A percentile compares a stretch with the other conserved stretches of the same genome.
Conservation (phyloP, 495 filamentous ascomycete genomes). For the Lophium mytilinum region DNA sequence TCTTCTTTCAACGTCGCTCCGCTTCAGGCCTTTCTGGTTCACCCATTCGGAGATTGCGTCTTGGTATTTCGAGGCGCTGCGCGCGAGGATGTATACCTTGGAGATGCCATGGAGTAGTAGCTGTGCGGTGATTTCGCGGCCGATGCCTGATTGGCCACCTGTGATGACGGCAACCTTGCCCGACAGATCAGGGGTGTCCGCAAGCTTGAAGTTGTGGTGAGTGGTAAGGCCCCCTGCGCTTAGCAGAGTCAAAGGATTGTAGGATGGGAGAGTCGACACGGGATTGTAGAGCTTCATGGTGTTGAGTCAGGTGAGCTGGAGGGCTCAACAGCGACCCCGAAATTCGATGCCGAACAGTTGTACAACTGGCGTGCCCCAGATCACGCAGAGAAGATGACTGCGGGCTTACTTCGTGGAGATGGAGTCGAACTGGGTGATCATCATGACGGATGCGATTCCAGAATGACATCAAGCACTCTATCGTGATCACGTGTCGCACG, state of each 20-base stretch:
- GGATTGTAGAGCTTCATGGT: conserved; percentile 1
- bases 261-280: background rate
- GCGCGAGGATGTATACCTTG: conserved; percentile 33
- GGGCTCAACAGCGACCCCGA: no score
- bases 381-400: no score
- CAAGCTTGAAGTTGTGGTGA: conserved; percentile 24
- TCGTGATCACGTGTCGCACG: no score
- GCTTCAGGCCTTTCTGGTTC: conserved; percentile 14
- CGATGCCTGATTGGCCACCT: conserved; percentile 39
- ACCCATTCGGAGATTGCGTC: conserved; percentile 25
- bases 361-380: no score
- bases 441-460: no score
- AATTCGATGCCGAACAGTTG: no score
- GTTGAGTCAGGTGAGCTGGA: background rate
- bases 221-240: conserved; percentile 26
- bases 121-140: conserved; percentile 36
- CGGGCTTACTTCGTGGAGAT: no score
- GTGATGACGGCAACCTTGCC: conserved; percentile 38
- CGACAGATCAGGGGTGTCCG: conserved; percentile 29
- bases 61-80: conserved; percentile 26
- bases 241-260: conserved; percentile 1
- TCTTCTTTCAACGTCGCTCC: conserved; percentile 19
- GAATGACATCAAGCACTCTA: no score
- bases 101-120: conserved; percentile 37
- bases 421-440: no score